These are phyloP conservation scores for Botryotinia convoluta DNA, from an alignment of 2,329 filamentous ascomycete genomes.

Conservation along the genomic window DNA sequence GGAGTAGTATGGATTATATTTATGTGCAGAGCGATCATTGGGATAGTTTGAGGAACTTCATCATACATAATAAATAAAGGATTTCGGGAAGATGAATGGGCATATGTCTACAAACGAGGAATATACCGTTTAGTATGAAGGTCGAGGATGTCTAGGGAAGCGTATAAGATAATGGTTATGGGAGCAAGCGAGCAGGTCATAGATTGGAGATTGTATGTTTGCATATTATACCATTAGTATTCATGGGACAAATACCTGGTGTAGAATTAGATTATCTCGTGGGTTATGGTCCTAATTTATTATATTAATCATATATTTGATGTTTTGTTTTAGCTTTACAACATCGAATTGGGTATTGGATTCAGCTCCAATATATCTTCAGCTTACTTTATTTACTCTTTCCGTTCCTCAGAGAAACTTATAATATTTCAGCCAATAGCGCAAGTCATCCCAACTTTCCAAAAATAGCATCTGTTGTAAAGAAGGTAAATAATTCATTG, in stretches of 20 bases:
- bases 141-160: background rate
- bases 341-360: background rate
- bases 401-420: background rate
- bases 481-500: background rate
- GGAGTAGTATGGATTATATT: slow-evolving; percentile 97
- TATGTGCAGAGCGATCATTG: slow-evolving; percentile 86
- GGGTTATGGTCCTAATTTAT: background rate
- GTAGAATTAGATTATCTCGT: slow-evolving; percentile 13
- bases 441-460: background rate
- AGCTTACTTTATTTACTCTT: background rate
- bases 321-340: background rate
- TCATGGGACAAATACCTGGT: background rate
- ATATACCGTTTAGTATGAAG: background rate
- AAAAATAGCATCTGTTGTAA: background rate
- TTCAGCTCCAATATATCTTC: slow-evolving; percentile 1
- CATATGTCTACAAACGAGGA: background rate
- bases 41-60: slow-evolving; percentile 79
- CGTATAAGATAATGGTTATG: background rate
- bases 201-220: slow-evolving; percentile 7
- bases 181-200: background rate
- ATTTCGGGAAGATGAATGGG: background rate
- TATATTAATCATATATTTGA: slow-evolving; percentile 7
- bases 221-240: background rate
- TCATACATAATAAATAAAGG: slow-evolving; percentile 74
- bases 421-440: background rate